Percentiles rank a stretch among this genome's conserved stretches.
phyloP scores from a whole-genome alignment of 116 monocot species.

The Cymodocea nodosa region DNA sequence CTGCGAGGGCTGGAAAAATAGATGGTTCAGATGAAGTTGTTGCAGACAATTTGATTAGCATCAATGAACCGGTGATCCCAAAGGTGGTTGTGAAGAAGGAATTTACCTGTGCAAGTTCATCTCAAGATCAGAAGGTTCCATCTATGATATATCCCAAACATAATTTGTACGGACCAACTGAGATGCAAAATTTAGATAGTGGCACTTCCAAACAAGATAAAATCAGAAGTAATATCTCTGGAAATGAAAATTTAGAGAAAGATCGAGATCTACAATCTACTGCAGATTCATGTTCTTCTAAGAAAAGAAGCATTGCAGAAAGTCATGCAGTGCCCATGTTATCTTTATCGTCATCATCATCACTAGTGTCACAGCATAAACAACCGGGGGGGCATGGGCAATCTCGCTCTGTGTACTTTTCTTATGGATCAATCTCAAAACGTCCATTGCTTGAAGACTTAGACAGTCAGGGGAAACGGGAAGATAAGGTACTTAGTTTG shows the following conservation, averaged over 20 bases:
- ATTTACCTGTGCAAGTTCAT: constrained; percentile 17
- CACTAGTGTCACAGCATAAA: constrained; percentile 16
- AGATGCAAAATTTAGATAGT: neutral
- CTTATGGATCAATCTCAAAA: constrained; percentile 10
- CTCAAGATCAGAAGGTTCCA: constrained; percentile 63
- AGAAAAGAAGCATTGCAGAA: constrained; percentile 43
- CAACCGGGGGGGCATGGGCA: constrained; percentile 1
- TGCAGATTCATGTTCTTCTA: constrained; percentile 56
- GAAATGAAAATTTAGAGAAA: constrained; percentile 6
- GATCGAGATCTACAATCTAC: constrained; percentile 50
- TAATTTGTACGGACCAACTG: constrained; percentile 3
- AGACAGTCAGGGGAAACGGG: neutral
- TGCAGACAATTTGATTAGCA: constrained; percentile 37
- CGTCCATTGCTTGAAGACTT: constrained; percentile 6
- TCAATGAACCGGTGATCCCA: constrained; percentile 50
- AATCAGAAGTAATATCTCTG: neutral
- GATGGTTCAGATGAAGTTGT: constrained; percentile 34
- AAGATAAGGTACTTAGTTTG: constrained; percentile 6
- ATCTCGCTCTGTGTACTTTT: constrained; percentile 1
- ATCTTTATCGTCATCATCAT: constrained; percentile 22
- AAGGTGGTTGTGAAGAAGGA: constrained; percentile 49
- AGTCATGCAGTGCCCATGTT: constrained; percentile 27
- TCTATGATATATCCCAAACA: constrained; percentile 18
- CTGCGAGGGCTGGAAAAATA: constrained; percentile 15
- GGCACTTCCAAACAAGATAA: neutral